Evolutionary conservation across 495 filamentous ascomycete genomes (phyloP), one percentile per base, ranked within the genome.

Genomic region (Geopyxis carbonaria): DNA sequence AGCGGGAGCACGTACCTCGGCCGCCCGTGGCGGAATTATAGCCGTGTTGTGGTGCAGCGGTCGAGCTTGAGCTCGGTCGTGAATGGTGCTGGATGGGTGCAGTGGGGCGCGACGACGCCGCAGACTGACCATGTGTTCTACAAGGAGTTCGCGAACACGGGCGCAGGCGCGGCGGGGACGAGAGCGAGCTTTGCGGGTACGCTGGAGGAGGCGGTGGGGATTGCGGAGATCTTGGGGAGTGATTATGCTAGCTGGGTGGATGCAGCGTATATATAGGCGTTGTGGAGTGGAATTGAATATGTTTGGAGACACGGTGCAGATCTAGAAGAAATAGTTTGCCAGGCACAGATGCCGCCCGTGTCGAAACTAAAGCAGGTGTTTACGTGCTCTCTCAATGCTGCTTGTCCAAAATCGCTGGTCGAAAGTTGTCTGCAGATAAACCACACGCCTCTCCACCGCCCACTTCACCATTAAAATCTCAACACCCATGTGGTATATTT

Each of bases 21-120:
- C 5, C 64, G 75, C n/a, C 76, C 75, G 13, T 80, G 75, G 74
- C 55, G 63, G 7, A 54, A 67, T 35, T 76, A 70, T 45, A 63
- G 74, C 3, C 37, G 50, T n/a, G 36, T 76, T 2, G 64, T 72
- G 19, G 72, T 78, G 57, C 76, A 78, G 54, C 59, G 63, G 22
- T 73, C 67, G 2, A 40, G 44, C 4, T 57, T 79, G 47, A 61
- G 59, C n/a, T 46, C 51, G 20, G 67, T 76, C 13, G 67, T 81
- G 44, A 75, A 76, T 47, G 34, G 57, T 10, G 68, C 68, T 1
- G 75, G 74, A 0, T 78, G 76, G 76, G 55, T 48, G n/a, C 46
- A 61, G 14, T 79, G 75, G 75, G 63, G 60, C 29, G 53, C 42
- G 3, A 58, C 59, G 10, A 55, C 62, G 22, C 51, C 61, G 13